Percentiles rank a stretch among this genome's conserved stretches.
These are phyloP conservation scores for Coniferiporia sulphurascens DNA, from an alignment of 1,284 basidiomycete genomes.

Conservation along the genomic window DNA sequence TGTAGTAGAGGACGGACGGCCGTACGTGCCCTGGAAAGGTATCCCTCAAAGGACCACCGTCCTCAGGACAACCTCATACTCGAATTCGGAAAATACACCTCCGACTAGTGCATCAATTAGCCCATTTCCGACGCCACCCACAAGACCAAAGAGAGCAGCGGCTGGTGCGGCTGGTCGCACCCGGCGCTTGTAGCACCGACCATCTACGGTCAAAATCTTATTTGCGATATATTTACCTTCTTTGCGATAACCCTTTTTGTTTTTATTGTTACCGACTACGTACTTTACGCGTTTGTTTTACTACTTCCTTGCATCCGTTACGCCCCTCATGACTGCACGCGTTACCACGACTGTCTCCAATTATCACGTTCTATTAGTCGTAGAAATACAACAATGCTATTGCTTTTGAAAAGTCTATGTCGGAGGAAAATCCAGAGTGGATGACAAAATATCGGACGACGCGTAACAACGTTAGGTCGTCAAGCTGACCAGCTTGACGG, in stretches of 20 bases:
- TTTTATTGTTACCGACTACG: not conserved
- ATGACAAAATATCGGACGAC: not conserved
- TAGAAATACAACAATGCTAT: conserved; percentile 14
- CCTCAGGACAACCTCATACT: conserved; percentile 32
- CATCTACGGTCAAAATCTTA: too few species aligned
- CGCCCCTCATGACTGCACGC: not conserved
- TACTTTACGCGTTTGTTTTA: not conserved
- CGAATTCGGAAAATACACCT: conserved; percentile 23
- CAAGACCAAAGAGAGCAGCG: not conserved
- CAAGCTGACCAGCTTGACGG: conserved; percentile 72
- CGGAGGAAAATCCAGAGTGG: not conserved
- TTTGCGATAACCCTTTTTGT: not conserved
- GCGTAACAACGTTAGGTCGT: not conserved
- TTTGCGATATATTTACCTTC: not conserved
- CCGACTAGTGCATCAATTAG: not conserved
- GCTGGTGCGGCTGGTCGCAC: not conserved
- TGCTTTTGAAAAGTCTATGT: not conserved
- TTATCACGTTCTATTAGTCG: not conserved
- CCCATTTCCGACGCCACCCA: not conserved
- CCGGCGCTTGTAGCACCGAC: not conserved
- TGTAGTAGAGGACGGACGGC: conserved; percentile 29
- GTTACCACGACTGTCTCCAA: not conserved
- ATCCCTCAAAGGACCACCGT: conserved; percentile 24
- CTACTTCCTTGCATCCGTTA: not conserved
- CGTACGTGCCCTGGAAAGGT: conserved; percentile 45